Conservation (phyloP, 768 basidiomycete species). For the Auricularia heimuer region DNA sequence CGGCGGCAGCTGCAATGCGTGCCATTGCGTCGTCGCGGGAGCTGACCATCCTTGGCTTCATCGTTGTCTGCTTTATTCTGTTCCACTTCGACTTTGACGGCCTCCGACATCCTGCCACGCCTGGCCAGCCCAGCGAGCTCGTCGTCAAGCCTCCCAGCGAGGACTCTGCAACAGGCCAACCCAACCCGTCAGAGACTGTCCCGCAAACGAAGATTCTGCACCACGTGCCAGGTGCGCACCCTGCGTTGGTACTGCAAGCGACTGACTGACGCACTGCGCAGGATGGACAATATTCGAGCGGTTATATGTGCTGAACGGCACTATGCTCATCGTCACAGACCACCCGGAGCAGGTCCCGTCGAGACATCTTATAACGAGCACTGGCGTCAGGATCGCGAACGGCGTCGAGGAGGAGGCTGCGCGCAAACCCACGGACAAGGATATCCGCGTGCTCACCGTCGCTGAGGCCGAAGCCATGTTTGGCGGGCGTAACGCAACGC, state of each 20-base stretch:
- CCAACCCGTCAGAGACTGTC: slow-evolving; percentile 12
- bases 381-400: slow-evolving; percentile 48
- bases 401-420: slow-evolving; percentile 42
- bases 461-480: slow-evolving; percentile 59
- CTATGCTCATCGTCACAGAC: slow-evolving; percentile 73
- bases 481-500: slow-evolving; percentile 50
- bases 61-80: background rate
- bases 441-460: slow-evolving; percentile 67
- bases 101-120: background rate
- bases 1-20: background rate
- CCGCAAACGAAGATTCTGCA: slow-evolving; percentile 59
- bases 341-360: slow-evolving; percentile 58
- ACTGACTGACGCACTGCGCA: slow-evolving; percentile 18
- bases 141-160: slow-evolving; percentile 1
- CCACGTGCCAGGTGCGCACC: slow-evolving; percentile 59
- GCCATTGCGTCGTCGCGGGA: background rate
- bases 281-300: slow-evolving; percentile 89
- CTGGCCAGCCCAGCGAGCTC: background rate
- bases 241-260: background rate
- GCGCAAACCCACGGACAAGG: slow-evolving; percentile 66
- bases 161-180: too few species aligned
- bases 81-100: slow-evolving; percentile 1
- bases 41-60: background rate
- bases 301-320: slow-evolving; percentile 72
- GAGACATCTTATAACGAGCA: slow-evolving; percentile 59